Base-by-base conservation (phyloP, 2,329 filamentous ascomycete species). In the Volutella citrinella region DNA sequence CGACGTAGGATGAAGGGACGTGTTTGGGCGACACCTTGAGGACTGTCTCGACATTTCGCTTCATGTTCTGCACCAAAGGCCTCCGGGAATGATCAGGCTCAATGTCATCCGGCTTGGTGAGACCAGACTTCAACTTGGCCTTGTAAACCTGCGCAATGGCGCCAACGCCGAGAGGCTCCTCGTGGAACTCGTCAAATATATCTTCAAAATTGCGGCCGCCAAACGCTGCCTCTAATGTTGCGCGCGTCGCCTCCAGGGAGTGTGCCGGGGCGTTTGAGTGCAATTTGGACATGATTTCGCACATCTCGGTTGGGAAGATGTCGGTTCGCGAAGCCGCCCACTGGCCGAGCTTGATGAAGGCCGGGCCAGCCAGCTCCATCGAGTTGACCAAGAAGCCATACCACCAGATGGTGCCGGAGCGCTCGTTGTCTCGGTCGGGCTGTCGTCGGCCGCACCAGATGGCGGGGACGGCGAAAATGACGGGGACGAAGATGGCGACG, bases 311-410 rank as follows among this genome's bases (percentile, higher is more conserved):
- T 3, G 93, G 93, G 57, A 98, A 98, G 55, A 98, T 95, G 63
- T 98, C 93, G 25, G 90, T 87, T 57, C 93, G 77, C 6, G 93
- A 97, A 4, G 93, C 93, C 13, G 93, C 93, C 93, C 93, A 98
- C 80, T 98, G 93, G 12, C 93, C 93, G 34, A 98, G 78, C 81
- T 98, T 98, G 66, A 98, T 98, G 56, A 98, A 98, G 1, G 93
- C 89, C 27, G 93, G 90, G 0, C 93, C 93, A 13, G 91, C 88
- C 56, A 82, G 75, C 64, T 98, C 91, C 93, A 98, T 97, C 18
- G 84, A 76, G 38, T 72, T 76, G 9, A 97, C 89, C 23, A 98
- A 64, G 54, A 95, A 93, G 5, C 71, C 70, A 65, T 96, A 98
- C 93, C 93, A 98, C 88, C 87, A 95, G 4, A 97, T 55, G 0